Conservation (phyloP, 257 asterid species). For the Mitragyna speciosa region DNA sequence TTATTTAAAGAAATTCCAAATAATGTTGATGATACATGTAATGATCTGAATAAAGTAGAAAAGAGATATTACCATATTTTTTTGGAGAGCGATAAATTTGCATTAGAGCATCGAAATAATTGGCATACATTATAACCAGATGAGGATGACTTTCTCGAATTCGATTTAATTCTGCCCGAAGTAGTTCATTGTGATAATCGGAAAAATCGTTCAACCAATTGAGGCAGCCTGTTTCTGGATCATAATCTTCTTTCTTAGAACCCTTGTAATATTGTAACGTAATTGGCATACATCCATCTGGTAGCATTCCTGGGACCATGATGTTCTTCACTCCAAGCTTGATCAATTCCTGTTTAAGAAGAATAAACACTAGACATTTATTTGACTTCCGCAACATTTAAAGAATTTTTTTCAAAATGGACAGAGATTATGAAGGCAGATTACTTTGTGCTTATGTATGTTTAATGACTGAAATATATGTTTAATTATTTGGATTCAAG, state of each 20-base stretch:
- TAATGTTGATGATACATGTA: not conserved
- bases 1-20: not conserved
- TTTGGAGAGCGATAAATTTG: conserved; percentile 24
- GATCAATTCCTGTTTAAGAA: conserved; percentile 36
- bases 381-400: not conserved
- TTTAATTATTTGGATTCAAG: too few relatives aligned
- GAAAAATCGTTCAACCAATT: conserved; percentile 43
- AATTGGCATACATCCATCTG: conserved; percentile 44
- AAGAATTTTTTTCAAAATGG: too few relatives aligned
- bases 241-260: conserved; percentile 25
- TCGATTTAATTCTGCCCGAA: conserved; percentile 33
- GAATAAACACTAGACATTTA: too few relatives aligned
- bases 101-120: conserved; percentile 45
- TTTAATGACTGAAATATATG: too few relatives aligned
- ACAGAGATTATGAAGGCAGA: too few relatives aligned
- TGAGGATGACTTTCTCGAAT: conserved; percentile 36
- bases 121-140: conserved; percentile 41
- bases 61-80: conserved; percentile 7
- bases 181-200: conserved; percentile 39
- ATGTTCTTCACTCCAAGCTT: conserved; percentile 43
- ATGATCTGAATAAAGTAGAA: not conserved
- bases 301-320: conserved; percentile 46
- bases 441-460: too few relatives aligned
- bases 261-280: conserved; percentile 26
- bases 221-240: conserved; percentile 49